Evolutionary conservation across 345 rosid species (phyloP).

Genomic region (Citrus hindsii): DNA sequence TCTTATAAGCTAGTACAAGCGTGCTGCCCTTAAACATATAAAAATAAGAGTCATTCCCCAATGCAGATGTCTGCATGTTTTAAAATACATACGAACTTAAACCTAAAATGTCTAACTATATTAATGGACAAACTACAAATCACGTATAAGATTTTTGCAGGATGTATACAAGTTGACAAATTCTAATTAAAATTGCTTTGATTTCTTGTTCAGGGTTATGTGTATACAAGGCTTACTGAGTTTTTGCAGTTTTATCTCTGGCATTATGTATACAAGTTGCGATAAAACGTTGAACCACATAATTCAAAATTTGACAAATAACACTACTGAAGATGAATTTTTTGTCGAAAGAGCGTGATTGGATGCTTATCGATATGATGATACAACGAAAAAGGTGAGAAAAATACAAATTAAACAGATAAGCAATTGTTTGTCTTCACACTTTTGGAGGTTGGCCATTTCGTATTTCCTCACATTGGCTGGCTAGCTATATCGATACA

Average conservation of each 20-base stretch:
- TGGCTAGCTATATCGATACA: too few relatives aligned
- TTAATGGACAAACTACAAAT: too few relatives aligned
- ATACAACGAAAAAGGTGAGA: slow-evolving; percentile 17
- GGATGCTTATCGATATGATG: slow-evolving; percentile 23
- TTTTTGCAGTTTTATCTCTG: neutral
- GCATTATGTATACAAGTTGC: neutral
- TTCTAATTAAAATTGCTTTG: neutral
- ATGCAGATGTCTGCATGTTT: too few relatives aligned
- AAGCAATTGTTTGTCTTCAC: slow-evolving; percentile 26
- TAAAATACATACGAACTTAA: too few relatives aligned
- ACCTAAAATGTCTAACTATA: too few relatives aligned
- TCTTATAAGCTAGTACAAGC: too few relatives aligned
- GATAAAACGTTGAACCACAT: slow-evolving; percentile 14
- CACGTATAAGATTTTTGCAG: too few relatives aligned
- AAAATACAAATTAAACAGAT: slow-evolving; percentile 34
- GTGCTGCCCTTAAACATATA: too few relatives aligned
- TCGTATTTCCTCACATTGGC: neutral
- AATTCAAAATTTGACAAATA: slow-evolving; percentile 18
- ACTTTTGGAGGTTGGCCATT: neutral
- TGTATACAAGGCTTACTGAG: neutral
- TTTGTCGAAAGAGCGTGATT: slow-evolving; percentile 19
- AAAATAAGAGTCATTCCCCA: too few relatives aligned
- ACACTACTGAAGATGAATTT: slow-evolving; percentile 1
- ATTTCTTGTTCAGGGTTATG: neutral
- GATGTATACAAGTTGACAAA: neutral